Percentiles rank a stretch among this genome's conserved stretches.
Evolutionary conservation across 2,329 filamentous ascomycete genomes (phyloP).

Genomic region (Cadophora luteo-olivacea): DNA sequence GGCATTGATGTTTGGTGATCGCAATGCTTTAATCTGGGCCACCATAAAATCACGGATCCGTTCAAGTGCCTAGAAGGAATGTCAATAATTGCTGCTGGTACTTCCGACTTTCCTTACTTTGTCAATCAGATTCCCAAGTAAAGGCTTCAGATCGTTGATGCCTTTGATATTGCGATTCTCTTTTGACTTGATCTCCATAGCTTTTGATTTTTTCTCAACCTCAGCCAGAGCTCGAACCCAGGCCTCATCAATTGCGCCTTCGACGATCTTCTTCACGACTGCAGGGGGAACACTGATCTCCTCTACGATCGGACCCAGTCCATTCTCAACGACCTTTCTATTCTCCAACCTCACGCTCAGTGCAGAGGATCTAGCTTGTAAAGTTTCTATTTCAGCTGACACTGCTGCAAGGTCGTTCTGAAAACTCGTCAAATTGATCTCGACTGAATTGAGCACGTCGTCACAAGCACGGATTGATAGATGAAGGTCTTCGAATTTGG

Average conservation of each 20-base stretch:
- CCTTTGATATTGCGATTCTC: slow-evolving; percentile 73
- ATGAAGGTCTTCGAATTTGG: slow-evolving; percentile 89
- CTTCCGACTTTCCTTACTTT: slow-evolving; percentile 60
- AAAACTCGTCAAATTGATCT: slow-evolving; percentile 90
- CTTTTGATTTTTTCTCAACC: slow-evolving; percentile 77
- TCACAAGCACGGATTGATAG: slow-evolving; percentile 89
- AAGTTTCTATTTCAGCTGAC: slow-evolving; percentile 91
- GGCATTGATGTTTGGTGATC: slow-evolving; percentile 95
- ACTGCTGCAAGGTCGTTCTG: slow-evolving; percentile 91
- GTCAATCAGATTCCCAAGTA: slow-evolving; percentile 82
- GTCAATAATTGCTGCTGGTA: slow-evolving; percentile 28
- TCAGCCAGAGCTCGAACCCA: slow-evolving; percentile 87
- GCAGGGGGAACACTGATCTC: slow-evolving; percentile 87
- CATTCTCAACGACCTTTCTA: slow-evolving; percentile 85
- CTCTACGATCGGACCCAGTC: slow-evolving; percentile 87
- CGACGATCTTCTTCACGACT: slow-evolving; percentile 83
- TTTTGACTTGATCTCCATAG: slow-evolving; percentile 71
- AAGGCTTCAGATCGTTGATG: slow-evolving; percentile 80
- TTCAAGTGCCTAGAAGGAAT: slow-evolving; percentile 72
- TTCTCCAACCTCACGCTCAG: slow-evolving; percentile 88
- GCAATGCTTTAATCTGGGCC: slow-evolving; percentile 89
- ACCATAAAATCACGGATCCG: slow-evolving; percentile 95
- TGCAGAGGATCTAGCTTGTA: slow-evolving; percentile 85
- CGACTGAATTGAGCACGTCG: slow-evolving; percentile 90
- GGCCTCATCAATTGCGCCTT: slow-evolving; percentile 86